Evolutionary conservation across 1,284 basidiomycete genomes (phyloP).

Genomic region (Lignosus rhinocerotis): DNA sequence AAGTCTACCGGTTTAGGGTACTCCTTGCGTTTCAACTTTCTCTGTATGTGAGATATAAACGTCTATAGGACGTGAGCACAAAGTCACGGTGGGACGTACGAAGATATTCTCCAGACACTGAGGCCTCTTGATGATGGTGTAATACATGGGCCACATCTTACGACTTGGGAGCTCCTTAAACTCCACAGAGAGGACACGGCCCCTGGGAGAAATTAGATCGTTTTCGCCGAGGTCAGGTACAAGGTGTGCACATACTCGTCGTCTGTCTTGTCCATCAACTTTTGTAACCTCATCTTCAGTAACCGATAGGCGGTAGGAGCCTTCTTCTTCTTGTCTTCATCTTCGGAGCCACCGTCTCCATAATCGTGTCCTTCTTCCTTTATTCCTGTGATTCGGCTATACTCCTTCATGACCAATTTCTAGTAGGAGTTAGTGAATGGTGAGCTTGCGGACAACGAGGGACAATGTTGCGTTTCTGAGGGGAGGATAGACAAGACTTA

Average conservation of each 20-base stretch:
- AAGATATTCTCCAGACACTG: slow-evolving; percentile 81
- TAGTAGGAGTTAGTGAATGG: slow-evolving; percentile 27
- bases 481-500: slow-evolving; percentile 28
- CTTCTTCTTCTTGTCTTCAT: slow-evolving; percentile 48
- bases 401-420: slow-evolving; percentile 71
- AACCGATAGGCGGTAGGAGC: slow-evolving; percentile 60
- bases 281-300: slow-evolving; percentile 66
- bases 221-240: background rate
- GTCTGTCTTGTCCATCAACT: slow-evolving; percentile 69
- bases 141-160: slow-evolving; percentile 83
- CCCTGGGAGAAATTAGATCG: slow-evolving; percentile 41
- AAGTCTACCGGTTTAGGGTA: slow-evolving; percentile 70
- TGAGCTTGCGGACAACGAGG: background rate
- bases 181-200: slow-evolving; percentile 67
- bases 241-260: slow-evolving; percentile 46
- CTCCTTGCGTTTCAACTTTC: slow-evolving; percentile 75
- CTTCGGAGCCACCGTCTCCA: slow-evolving; percentile 35
- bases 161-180: slow-evolving; percentile 86
- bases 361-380: slow-evolving; percentile 39
- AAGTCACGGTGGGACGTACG: slow-evolving; percentile 44
- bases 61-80: no score
- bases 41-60: slow-evolving; percentile 42
- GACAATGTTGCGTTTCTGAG: background rate
- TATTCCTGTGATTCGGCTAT: slow-evolving; percentile 52
- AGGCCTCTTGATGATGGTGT: slow-evolving; percentile 81